Evolutionary conservation across 2,329 filamentous ascomycete genomes (phyloP), one percentile per base, ranked within the genome.

Genomic region (Microsporum audouinii): DNA sequence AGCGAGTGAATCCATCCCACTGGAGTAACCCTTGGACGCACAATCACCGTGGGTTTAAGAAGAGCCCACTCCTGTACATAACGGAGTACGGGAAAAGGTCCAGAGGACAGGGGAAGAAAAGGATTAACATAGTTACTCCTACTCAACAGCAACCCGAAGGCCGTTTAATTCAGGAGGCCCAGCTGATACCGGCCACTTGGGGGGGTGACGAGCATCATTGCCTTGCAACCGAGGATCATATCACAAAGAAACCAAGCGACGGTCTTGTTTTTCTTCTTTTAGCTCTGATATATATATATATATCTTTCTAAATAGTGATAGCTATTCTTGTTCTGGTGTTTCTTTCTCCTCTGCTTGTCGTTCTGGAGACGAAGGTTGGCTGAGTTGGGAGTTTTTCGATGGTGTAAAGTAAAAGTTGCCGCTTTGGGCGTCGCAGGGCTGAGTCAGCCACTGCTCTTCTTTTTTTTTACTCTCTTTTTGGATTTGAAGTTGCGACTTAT

Each of bases 371-470:
- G 51, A 34, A 55, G 33, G 51, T 55, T 55, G 51, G 45, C 45
- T 12, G 51, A 55, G 29, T 29, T 31, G 51, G 23, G 31, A 7
- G 23, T 8, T 31, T 55, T 53, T 31, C 31, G 51, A 55, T 31
- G 51, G 29, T 34, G 31, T n/a, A 36, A 55, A 36, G 51, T 55
- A 36, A 36, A 36, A 55, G 51, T 55, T 55, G 51, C 51, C 51
- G 51, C 51, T 34, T 55, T 55, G 51, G 51, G 51, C 51, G 51
- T 55, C 27, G 23, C n/a, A 36, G 33, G 51, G 51, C 51, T 55
- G 51, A 55, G 51, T 55, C 51, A 55, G 51, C 51, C 51, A 55
- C 51, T n/a, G 23, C 43, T 17, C 10, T 23, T 17, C 43, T 51
- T 27, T n/a, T 29, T 34, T 14, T 34, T 8, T 29, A 36, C 33